Evolutionary conservation across 2,329 filamentous ascomycete species (phyloP), one percentile per base, ranked within the genome.

Genomic region (Colletotrichum cordylinicola): DNA sequence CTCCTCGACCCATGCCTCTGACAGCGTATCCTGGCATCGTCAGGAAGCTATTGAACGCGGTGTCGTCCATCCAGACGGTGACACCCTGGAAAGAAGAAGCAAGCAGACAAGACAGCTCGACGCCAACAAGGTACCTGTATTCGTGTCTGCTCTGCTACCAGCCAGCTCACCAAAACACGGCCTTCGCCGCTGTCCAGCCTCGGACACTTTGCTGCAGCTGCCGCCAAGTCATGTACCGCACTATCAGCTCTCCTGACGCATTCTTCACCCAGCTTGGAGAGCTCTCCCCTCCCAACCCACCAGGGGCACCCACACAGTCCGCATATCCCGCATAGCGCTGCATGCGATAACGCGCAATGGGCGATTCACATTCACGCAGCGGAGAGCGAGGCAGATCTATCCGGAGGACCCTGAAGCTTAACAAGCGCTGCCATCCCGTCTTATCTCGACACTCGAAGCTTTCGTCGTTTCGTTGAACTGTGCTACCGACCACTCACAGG

Each of bases 401-500:
- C 70, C 56, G 64, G 70, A 74, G 74, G 74, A 76, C 74, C 74
- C 74, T 76, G 74, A 73, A 74, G 74, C 70, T 73, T 69, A 48
- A 60, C 70, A 73, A 60, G 74, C 64, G 74, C 74, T 76, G 74
- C 74, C 74, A 76, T 76, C 74, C 74, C 74, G 70, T 76, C 74
- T 76, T 76, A 68, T 76, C 70, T 76, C 65, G 74, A 73, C 70
- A 73, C 35, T 65, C 64, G 58, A 76, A 66, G 70, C 70, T 74
- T 69, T 69, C 58, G 48, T 56, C 48, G 74, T 69, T 76, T 73
- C 39, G 70, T 33, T 56, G 58, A 33, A 21, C 24, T 68, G 39
- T 66, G 18, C 64, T 52, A 16, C 62, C 43, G 48, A 31, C 65
- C 64, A 37, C 21, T 73, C 64, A 55, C 21, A 18, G 21, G 27